Base-by-base conservation (phyloP, 495 filamentous ascomycete genomes). In the Ramalina intermedia region DNA sequence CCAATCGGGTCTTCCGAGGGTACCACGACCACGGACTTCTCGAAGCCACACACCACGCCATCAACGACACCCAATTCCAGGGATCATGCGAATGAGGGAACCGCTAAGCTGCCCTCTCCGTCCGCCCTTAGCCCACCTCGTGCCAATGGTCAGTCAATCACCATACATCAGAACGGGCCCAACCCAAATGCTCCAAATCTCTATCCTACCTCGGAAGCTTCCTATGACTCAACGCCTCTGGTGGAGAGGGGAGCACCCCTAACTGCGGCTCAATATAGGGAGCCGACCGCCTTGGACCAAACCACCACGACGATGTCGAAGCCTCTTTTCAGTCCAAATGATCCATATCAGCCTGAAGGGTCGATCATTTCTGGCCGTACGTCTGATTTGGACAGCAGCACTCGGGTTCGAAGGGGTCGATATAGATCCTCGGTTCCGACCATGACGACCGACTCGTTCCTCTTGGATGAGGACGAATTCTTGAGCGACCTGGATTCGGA, bases 401-500 rank as follows among this genome's bases (percentile, higher is more conserved):
- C 27, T 16, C 44, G 18, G n/a, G n/a, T 72, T 80, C 35, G 70
- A 74, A 42, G 69, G 75, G 53, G 78, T 71, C 8, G 78, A 78
- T 23, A 79, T 39, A 41, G 54, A 23, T 55, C 54, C 5, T 60
- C 73, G 35, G 61, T 61, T 44, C 62, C 63, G 46, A 61, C 44
- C 58, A 54, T 54, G 26, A 54, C 64, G 4, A 61, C 63, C 16
- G 60, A 75, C 21, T 80, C 80, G 2, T 85, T 85, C 54, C 58
- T 85, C 51, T 70, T 85, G 21, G 72, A 79, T 41, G 76, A 80
- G 23, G 80, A 80, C 52, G 80, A 86, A 54, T 70, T 79, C 50
- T 67, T 80, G 24, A 90, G 83, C 47, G 85, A 84, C 50, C 63
- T 89, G 13, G 90, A 85, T 13, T 88, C 86, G 11, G 85, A 94